A percentile compares a stretch with the other conserved stretches of the same genome.
These are phyloP conservation scores for Nelumbo lutea DNA, from an alignment of 164 flowering plant genomes.

Conservation along the genomic window DNA sequence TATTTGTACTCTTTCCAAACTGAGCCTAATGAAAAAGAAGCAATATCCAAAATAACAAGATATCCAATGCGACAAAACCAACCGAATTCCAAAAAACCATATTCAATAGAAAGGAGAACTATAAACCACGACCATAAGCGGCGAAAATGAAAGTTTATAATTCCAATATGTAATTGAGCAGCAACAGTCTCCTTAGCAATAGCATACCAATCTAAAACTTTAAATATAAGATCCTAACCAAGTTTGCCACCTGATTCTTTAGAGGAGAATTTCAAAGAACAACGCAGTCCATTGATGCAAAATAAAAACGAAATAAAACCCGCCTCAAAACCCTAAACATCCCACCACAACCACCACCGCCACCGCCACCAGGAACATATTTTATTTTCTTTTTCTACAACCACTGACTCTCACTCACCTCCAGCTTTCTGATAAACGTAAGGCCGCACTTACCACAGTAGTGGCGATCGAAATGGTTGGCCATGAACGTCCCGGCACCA, in stretches of 20 bases:
- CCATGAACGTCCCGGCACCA: slow-evolving; percentile 18
- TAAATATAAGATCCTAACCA: not conserved
- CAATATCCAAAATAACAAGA: too few species aligned
- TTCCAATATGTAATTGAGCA: too few species aligned
- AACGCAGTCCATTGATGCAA: not conserved
- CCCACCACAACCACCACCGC: not conserved
- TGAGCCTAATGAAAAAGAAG: too few species aligned
- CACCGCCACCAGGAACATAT: too few species aligned
- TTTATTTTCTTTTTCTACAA: too few species aligned
- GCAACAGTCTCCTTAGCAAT: too few species aligned
- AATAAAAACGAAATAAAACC: not conserved
- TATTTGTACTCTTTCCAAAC: too few species aligned
- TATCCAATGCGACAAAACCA: too few species aligned
- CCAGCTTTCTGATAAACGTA: slow-evolving; percentile 16
- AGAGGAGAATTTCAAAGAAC: not conserved
- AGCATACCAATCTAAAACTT: not conserved
- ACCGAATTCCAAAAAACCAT: too few species aligned
- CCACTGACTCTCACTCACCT: not conserved
- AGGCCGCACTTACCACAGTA: slow-evolving; percentile 15
- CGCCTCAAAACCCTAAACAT: not conserved
- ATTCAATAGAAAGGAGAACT: too few species aligned
- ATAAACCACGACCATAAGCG: too few species aligned
- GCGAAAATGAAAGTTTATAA: too few species aligned
- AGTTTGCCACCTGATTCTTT: not conserved
- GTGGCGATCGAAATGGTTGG: slow-evolving; percentile 17